A percentile compares a stretch with the other conserved stretches of the same genome.
phyloP scores from a whole-genome alignment of 2,329 filamentous ascomycete genomes.

The Acephala macrosclerotiorum region DNA sequence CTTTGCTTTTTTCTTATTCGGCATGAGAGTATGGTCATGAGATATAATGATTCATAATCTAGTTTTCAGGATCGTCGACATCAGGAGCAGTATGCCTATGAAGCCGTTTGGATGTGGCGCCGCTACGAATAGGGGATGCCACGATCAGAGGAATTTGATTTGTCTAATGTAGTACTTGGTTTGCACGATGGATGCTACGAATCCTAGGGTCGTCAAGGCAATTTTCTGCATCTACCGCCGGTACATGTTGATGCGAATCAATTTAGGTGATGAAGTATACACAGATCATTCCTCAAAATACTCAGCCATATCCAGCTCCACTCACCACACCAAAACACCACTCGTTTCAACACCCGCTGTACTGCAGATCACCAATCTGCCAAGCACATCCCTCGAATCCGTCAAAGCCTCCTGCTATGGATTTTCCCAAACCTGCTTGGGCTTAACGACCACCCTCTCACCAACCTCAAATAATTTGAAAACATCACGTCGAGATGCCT shows the following conservation, averaged over 20 bases:
- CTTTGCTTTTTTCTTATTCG: slow-evolving; percentile 4
- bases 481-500: slow-evolving; percentile 53
- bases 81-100: slow-evolving; percentile 50
- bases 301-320: background rate
- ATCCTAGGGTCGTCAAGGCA: slow-evolving; percentile 48
- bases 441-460: background rate
- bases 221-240: too few relatives aligned
- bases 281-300: background rate
- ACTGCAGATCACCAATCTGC: slow-evolving; percentile 5
- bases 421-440: background rate
- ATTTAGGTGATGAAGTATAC: background rate
- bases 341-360: background rate
- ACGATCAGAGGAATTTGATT: slow-evolving; percentile 50
- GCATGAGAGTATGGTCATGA: slow-evolving; percentile 41
- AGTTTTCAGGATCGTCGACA: slow-evolving; percentile 47
- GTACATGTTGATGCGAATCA: too few relatives aligned
- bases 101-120: slow-evolving; percentile 51
- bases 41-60: slow-evolving; percentile 55
- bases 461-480: background rate
- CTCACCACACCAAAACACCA: background rate
- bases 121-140: slow-evolving; percentile 52
- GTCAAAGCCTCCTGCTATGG: background rate
- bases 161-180: slow-evolving; percentile 49
- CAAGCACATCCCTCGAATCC: background rate
- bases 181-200: slow-evolving; percentile 53